Evolutionary conservation across 768 basidiomycete genomes (phyloP).

Genomic region (Hebeloma cylindrosporum): DNA sequence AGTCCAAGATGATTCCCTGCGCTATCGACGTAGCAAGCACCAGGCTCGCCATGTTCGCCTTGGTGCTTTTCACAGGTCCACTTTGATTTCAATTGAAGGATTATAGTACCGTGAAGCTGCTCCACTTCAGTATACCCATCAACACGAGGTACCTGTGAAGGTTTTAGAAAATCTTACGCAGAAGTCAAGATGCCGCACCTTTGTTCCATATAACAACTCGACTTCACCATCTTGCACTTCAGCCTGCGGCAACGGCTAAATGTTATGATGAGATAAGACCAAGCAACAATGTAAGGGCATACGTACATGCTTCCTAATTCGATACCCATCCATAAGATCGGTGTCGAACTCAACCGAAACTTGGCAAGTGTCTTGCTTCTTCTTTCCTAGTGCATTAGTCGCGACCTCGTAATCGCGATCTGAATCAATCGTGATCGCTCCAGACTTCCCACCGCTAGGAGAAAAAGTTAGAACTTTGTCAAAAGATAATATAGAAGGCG

Average conservation of each 20-base stretch:
- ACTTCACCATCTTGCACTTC: no score
- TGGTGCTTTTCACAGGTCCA: constrained; percentile 17
- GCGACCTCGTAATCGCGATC: neutral
- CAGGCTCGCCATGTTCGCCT: constrained; percentile 16
- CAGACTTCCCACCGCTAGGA: constrained; percentile 3
- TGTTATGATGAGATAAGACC: no score
- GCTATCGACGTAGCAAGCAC: constrained; percentile 11
- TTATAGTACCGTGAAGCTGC: constrained; percentile 10
- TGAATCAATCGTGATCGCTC: neutral
- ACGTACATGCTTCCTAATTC: no score
- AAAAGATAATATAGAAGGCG: no score
- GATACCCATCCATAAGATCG: no score
- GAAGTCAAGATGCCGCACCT: no score
- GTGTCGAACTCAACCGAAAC: no score
- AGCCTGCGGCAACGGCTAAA: no score
- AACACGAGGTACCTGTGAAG: constrained; percentile 10
- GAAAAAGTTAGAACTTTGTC: neutral
- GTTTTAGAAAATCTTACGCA: no score
- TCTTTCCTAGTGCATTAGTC: neutral
- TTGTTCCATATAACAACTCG: no score
- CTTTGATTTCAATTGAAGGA: constrained; percentile 16
- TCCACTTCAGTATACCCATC: constrained; percentile 5
- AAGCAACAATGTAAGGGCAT: no score
- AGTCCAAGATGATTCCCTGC: constrained; percentile 13
- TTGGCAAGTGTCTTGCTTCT: no score